Percentiles rank a stretch among this genome's conserved stretches.
phyloP scores from a whole-genome alignment of 2,329 filamentous ascomycete genomes.

The Stylonectria norvegica region DNA sequence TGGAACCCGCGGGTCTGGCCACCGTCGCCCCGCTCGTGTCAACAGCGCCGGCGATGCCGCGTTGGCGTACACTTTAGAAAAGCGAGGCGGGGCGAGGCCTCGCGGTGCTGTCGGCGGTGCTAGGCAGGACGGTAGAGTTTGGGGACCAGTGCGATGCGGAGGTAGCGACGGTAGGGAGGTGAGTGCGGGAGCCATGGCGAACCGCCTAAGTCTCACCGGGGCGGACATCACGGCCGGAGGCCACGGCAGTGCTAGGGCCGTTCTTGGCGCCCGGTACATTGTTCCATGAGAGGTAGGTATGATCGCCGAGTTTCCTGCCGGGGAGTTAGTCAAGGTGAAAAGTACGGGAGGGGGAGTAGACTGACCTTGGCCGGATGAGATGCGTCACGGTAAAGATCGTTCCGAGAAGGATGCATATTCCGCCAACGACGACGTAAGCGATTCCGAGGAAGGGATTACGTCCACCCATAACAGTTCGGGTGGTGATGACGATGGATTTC shows the following conservation, averaged over 20 bases:
- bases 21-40: too few species aligned
- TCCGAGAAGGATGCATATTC: constrained; percentile 86
- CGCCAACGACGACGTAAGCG: constrained; percentile 90
- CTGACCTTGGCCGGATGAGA: constrained; percentile 82
- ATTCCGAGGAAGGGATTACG: constrained; percentile 96
- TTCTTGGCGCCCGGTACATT: constrained; percentile 48
- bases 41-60: too few species aligned
- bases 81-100: constrained; percentile 1
- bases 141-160: constrained; percentile 7
- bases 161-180: constrained; percentile 10
- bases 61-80: too few species aligned
- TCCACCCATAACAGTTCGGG: constrained; percentile 87
- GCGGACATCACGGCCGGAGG: constrained; percentile 56
- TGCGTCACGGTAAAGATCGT: constrained; percentile 86
- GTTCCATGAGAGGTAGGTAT: constrained; percentile 97
- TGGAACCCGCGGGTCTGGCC: too few species aligned
- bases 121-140: constrained; percentile 10
- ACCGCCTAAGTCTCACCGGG: constrained; percentile 41
- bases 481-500: constrained; percentile 87
- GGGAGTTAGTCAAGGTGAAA: constrained; percentile 3
- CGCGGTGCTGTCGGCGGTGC: constrained; percentile 1
- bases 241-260: constrained; percentile 41
- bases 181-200: constrained; percentile 25
- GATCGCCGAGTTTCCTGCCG: constrained; percentile 90
- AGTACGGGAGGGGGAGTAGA: constrained; percentile 14